These are phyloP conservation scores for Heritiera fomes DNA, from an alignment of 345 rosid species.

Conservation along the genomic window DNA sequence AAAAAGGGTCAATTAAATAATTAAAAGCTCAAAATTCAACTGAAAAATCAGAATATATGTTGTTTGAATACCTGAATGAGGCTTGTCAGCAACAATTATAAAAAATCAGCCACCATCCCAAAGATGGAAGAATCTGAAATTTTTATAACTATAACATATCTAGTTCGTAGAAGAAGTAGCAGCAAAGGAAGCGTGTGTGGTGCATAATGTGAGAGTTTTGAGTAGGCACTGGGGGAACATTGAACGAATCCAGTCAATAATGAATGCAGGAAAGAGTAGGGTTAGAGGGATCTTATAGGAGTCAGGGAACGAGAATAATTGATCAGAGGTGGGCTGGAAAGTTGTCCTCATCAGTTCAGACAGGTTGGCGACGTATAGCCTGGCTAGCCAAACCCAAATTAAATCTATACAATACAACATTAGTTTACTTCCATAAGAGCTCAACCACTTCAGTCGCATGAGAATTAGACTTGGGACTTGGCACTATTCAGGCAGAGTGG, in stretches of 20 bases:
- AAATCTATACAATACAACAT: neutral
- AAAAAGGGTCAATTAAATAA: neutral
- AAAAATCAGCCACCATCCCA: neutral
- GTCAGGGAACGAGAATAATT: slow-evolving; percentile 1
- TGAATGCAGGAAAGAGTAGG: slow-evolving; percentile 15
- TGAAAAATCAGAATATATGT: neutral
- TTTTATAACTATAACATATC: neutral
- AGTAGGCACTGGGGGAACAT: neutral
- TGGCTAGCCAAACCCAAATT: slow-evolving; percentile 8
- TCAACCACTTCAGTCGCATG: slow-evolving; percentile 24
- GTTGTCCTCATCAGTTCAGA: slow-evolving; percentile 17
- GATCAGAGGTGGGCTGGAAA: slow-evolving; percentile 23
- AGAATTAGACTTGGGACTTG: no score
- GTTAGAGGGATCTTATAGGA: neutral
- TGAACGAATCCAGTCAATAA: slow-evolving; percentile 8
- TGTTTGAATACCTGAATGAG: neutral
- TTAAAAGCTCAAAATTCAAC: neutral
- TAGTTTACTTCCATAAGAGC: slow-evolving; percentile 3
- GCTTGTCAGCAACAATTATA: neutral
- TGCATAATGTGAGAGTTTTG: neutral
- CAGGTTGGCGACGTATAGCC: slow-evolving; percentile 19
- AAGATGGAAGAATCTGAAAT: neutral
- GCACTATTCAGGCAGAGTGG: neutral
- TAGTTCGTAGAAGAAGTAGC: neutral
- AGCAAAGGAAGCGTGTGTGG: neutral